Evolutionary conservation across 192 early-diverging fungal genomes (phyloP), one percentile per base, ranked within the genome.

Genomic region (Linnemannia schmuckeri): DNA sequence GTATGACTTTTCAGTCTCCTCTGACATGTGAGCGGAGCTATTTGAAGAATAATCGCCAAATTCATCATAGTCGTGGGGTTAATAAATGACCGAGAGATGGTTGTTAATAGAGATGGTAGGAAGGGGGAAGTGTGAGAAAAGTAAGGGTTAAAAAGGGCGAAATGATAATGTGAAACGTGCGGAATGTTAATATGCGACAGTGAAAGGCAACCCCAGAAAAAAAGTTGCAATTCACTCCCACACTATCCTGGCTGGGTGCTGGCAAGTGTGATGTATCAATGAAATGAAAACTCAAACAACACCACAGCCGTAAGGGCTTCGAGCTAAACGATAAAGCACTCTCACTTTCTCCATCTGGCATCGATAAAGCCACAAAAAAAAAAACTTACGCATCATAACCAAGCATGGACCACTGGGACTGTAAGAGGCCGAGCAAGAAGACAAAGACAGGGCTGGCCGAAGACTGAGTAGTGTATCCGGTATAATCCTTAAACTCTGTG

Each of bases 1-100:
- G 33, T 89, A 85, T 0, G 88, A 85, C 54, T 82, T 82, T 63
- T 89, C 70, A n/a, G 88, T 89, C 54, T 89, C 88, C 75, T 89
- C 88, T 35, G 88, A 85, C 88, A 85, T 82, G 71, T 85, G 82
- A 38, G 87, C 84, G 68, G 84, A 86, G 37, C 84, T 87, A 41
- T 72, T 33, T 13, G 7, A 42, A 22, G 6, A 13, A 61, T 61
- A 15, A 2, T 46, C 12, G 44, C 44, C 44, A 4, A 41, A 3
- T 30, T 15, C n/a, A 27, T 30, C 61, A 66, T 30, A 27, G 61
- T 66, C 61, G 30, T 63, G 61, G 61, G 61, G 61, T 63, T 33
- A 63, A 63, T n/a, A n/a, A n/a, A n/a, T n/a, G n/a, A n/a, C n/a
- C n/a, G n/a, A n/a, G n/a, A n/a, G n/a, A n/a, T n/a, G n/a, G n/a